These are phyloP conservation scores for Aspergillus felis DNA, from an alignment of 2,329 filamentous ascomycete species.

Conservation along the genomic window DNA sequence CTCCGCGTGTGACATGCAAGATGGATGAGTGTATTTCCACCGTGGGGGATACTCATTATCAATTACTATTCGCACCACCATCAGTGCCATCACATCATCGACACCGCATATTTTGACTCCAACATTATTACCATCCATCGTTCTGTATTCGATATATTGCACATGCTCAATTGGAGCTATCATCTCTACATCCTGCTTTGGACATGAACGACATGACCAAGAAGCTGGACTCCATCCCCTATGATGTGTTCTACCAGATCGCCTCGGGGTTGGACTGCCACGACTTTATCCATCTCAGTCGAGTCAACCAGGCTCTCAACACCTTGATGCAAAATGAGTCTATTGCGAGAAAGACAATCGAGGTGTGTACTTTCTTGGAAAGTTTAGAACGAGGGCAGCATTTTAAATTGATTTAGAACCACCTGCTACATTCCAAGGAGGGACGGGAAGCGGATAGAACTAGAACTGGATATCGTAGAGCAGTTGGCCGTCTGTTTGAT, in stretches of 20 bases:
- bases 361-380: conserved; percentile 42
- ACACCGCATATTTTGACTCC: not conserved
- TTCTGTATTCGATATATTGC: not conserved
- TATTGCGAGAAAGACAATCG: conserved; percentile 55
- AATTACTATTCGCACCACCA: not conserved
- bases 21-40: not conserved
- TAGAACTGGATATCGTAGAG: conserved; percentile 47
- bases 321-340: conserved; percentile 51
- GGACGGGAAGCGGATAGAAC: conserved; percentile 35
- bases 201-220: conserved; percentile 19
- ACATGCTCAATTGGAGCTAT: not conserved
- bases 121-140: not conserved
- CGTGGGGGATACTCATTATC: not conserved
- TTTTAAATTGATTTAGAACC: conserved; percentile 32
- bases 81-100: not conserved
- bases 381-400: conserved; percentile 3
- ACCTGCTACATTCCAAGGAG: conserved; percentile 44
- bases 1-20: not conserved
- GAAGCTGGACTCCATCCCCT: conserved; percentile 51
- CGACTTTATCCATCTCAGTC: conserved; percentile 56
- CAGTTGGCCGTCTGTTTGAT: conserved; percentile 59
- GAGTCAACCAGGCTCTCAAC: conserved; percentile 50
- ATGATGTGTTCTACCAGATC: conserved; percentile 62
- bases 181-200: conserved; percentile 2
- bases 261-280: conserved; percentile 52